Conservation (phyloP, 208 protist genomes). For the Acanthamoeba rhysodes region DNA sequence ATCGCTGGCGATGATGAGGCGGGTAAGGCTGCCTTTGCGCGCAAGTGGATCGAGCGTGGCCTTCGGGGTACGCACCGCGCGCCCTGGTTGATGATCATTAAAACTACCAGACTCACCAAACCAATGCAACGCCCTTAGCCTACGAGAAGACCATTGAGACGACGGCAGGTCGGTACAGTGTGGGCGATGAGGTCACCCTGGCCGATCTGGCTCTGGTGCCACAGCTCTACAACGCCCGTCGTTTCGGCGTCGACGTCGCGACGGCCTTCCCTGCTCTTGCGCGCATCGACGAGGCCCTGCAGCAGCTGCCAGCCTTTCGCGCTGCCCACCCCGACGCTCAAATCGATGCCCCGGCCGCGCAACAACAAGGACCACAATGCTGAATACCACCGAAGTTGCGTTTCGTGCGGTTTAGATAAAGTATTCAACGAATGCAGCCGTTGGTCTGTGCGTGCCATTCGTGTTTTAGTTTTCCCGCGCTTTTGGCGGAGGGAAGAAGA, state of each 20-base stretch:
- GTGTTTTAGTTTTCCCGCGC: not conserved
- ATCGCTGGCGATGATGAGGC: constrained; percentile 81
- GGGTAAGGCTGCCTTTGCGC: constrained; percentile 84
- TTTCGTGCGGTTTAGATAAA: no score
- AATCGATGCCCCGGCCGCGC: not conserved
- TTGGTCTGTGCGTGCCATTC: not conserved
- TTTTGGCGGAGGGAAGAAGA: not conserved
- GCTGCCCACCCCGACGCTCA: constrained; percentile 81
- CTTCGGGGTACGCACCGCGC: constrained; percentile 79
- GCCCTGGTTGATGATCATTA: no score
- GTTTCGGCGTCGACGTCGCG: constrained; percentile 90
- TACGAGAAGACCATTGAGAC: constrained; percentile 84
- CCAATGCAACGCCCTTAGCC: not conserved
- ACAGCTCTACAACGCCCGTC: constrained; percentile 92
- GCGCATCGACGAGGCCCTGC: constrained; percentile 79
- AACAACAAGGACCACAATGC: no score
- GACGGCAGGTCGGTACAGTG: constrained; percentile 90
- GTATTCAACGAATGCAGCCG: not conserved
- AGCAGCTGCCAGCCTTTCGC: constrained; percentile 83
- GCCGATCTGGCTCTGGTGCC: constrained; percentile 91
- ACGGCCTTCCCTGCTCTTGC: constrained; percentile 84
- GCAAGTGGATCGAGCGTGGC: constrained; percentile 86
- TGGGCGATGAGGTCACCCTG: constrained; percentile 91
- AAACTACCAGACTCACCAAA: no score
- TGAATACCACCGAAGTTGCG: no score